These are phyloP conservation scores for Ogataea philodendri DNA, from an alignment of 805 yeast species.

Conservation along the genomic window DNA sequence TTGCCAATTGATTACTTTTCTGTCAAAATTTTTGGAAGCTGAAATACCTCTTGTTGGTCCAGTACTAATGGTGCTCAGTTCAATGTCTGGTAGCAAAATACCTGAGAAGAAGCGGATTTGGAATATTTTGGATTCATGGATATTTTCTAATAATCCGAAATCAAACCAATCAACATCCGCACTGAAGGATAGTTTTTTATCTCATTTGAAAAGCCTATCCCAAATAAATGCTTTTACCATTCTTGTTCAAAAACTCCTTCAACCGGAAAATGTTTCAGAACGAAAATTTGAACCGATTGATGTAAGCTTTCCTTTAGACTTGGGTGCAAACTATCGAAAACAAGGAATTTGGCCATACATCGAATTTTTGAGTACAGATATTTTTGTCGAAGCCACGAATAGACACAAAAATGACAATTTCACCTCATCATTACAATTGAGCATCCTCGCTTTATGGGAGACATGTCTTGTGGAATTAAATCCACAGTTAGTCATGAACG, in stretches of 20 bases:
- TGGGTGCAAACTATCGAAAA: constrained; percentile 61
- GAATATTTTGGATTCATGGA: constrained; percentile 69
- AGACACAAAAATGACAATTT: constrained; percentile 37
- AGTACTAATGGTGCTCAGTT: constrained; percentile 52
- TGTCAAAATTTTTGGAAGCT: constrained; percentile 28
- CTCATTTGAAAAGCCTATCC: constrained; percentile 48
- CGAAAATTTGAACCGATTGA: constrained; percentile 39
- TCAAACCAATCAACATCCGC: constrained; percentile 18
- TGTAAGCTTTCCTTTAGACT: constrained; percentile 56
- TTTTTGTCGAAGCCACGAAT: constrained; percentile 53
- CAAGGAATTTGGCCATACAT: constrained; percentile 79
- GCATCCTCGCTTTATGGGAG: constrained; percentile 52
- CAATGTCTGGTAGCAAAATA: constrained; percentile 49
- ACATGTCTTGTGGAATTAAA: constrained; percentile 50
- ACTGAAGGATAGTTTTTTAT: constrained; percentile 43
- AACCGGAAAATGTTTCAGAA: constrained; percentile 30
- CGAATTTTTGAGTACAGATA: constrained; percentile 66
- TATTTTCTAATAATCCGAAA: constrained; percentile 40
- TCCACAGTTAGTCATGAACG: constrained; percentile 48
- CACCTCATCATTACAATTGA: constrained; percentile 47
- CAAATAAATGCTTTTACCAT: constrained; percentile 62
- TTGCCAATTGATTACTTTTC: constrained; percentile 29
- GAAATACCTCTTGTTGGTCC: constrained; percentile 42
- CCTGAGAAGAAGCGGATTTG: constrained; percentile 53
- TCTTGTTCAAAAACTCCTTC: constrained; percentile 42